Base-by-base conservation (phyloP, 139 green algal genomes). In the Zygnema cylindricum region DNA sequence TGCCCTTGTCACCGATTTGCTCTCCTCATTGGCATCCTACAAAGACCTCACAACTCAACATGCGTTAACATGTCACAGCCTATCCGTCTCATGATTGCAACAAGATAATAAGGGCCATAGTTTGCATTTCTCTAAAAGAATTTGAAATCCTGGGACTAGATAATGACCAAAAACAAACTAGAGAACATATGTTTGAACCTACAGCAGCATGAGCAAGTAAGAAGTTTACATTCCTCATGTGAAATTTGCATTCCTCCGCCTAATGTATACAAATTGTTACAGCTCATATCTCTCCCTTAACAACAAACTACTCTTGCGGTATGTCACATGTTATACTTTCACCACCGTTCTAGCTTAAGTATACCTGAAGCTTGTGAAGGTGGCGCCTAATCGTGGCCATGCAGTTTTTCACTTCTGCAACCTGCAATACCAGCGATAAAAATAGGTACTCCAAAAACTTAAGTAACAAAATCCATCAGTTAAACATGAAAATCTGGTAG, bases 21-120 rank as follows among this genome's bases (percentile, higher is more conserved):
- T 86, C 87, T 92, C 87, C n/a, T 92, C 84, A 38, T 92, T 84
- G 7, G 75, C 87, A 32, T 92, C 87, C 87, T 92, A 82, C 41
- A 90, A n/a, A n/a, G n/a, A n/a, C n/a, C n/a, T n/a, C n/a, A n/a
- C n/a, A n/a, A n/a, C n/a, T n/a, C n/a, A n/a, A n/a, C n/a, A n/a
- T n/a, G n/a, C n/a, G n/a, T n/a, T n/a, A n/a, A n/a, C n/a, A n/a
- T n/a, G n/a, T n/a, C n/a, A n/a, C n/a, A n/a, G n/a, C n/a, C n/a
- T n/a, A n/a, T n/a, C n/a, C n/a, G n/a, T n/a, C n/a, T n/a, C n/a
- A n/a, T n/a, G n/a, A n/a, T n/a, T n/a, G n/a, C n/a, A n/a, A n/a
- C n/a, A n/a, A n/a, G n/a, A n/a, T n/a, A n/a, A n/a, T n/a, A n/a
- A n/a, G n/a, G n/a, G n/a, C n/a, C n/a, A n/a, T n/a, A n/a, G n/a